Evolutionary conservation across 108 stramenopile genomes (phyloP).

Genomic region (Fistulifera solaris): DNA sequence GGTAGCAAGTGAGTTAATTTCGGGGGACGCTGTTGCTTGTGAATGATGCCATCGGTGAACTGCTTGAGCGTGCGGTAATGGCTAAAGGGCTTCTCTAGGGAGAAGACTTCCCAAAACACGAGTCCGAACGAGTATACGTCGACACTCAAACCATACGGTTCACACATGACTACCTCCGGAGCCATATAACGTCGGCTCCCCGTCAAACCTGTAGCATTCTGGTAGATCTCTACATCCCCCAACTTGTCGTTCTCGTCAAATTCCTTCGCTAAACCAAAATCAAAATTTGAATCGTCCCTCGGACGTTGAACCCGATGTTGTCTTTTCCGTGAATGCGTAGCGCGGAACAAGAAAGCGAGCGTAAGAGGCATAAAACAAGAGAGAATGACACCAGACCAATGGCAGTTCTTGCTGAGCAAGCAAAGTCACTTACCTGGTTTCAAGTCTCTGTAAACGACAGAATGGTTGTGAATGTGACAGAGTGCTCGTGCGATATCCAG

Average conservation of each 20-base stretch:
- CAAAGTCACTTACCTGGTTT: constrained; percentile 33
- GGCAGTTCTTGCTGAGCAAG: too few relatives aligned
- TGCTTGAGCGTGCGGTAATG: constrained; percentile 22
- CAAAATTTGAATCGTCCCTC: constrained; percentile 66
- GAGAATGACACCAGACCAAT: too few relatives aligned
- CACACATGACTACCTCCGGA: constrained; percentile 48
- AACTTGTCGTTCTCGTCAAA: neutral
- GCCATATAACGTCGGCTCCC: constrained; percentile 56
- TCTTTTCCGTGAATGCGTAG: constrained; percentile 8
- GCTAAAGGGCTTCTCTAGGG: constrained; percentile 21
- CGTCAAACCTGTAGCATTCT: constrained; percentile 49
- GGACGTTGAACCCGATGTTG: constrained; percentile 60
- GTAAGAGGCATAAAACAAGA: too few relatives aligned
- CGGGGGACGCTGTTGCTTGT: constrained; percentile 22
- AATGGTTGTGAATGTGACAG: constrained; percentile 17
- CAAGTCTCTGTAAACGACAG: constrained; percentile 19
- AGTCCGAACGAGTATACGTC: constrained; percentile 36
- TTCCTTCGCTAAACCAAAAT: constrained; percentile 71
- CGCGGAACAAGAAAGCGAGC: too few relatives aligned
- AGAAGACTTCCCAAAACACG: constrained; percentile 34
- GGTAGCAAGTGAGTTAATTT: constrained; percentile 2
- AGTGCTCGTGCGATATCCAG: constrained; percentile 29
- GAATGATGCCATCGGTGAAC: constrained; percentile 27
- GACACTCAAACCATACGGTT: constrained; percentile 26
- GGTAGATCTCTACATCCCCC: constrained; percentile 17